Percentiles rank a stretch among this genome's conserved stretches.
These are phyloP conservation scores for Lactarius psammicola DNA, from an alignment of 768 basidiomycete species.

Conservation along the genomic window DNA sequence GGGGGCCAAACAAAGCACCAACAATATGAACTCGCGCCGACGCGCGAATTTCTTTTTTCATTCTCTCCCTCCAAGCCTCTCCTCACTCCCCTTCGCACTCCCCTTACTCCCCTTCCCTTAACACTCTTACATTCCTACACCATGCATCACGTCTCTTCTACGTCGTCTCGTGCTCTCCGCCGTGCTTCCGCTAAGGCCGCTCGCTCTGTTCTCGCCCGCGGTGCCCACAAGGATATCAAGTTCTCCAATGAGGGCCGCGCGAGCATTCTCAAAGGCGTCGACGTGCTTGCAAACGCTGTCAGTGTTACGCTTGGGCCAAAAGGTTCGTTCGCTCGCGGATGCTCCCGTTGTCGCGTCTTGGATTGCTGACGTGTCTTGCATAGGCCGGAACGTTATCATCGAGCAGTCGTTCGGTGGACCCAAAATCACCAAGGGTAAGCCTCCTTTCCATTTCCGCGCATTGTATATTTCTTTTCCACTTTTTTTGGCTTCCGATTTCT, in stretches of 20 bases:
- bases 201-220: conserved; percentile 57
- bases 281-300: conserved; percentile 95
- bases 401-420: conserved; percentile 88
- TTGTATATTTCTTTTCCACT: neutral
- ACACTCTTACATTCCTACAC: conserved; percentile 22
- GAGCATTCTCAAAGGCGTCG: conserved; percentile 92
- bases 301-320: conserved; percentile 96
- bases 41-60: neutral
- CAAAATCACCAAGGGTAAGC: conserved; percentile 91
- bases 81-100: conserved; percentile 20
- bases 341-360: neutral
- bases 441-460: conserved; percentile 13
- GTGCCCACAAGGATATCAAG: conserved; percentile 94
- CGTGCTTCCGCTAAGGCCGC: conserved; percentile 59
- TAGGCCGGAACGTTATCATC: conserved; percentile 97
- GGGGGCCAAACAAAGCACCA: conserved; percentile 13
- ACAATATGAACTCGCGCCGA: neutral
- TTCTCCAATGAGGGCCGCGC: conserved; percentile 96
- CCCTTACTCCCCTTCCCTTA: conserved; percentile 25
- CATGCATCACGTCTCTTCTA: conserved; percentile 72
- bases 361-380: conserved; percentile 26
- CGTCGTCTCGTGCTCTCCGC: conserved; percentile 66
- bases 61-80: conserved; percentile 4
- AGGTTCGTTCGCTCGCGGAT: conserved; percentile 45
- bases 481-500: neutral